Percentiles rank a stretch among this genome's conserved stretches.
These are phyloP conservation scores for Rhodotorula glutinis DNA, from an alignment of 1,284 basidiomycete genomes.

Conservation along the genomic window DNA sequence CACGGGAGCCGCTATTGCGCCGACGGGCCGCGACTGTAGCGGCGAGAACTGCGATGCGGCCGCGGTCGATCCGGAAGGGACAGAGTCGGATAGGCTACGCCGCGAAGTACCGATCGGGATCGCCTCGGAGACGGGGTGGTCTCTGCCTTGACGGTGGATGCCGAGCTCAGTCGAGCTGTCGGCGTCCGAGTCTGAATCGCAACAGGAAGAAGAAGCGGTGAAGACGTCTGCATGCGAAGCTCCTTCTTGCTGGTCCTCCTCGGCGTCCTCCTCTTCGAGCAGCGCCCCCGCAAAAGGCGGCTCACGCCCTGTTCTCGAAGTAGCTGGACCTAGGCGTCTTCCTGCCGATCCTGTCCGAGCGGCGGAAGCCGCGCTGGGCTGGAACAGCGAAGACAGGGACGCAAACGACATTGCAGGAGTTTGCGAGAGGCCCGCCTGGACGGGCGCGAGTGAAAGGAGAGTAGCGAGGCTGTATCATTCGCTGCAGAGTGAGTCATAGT, in stretches of 20 bases:
- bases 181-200: slow-evolving; percentile 8
- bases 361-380: background rate
- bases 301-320: background rate
- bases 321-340: background rate
- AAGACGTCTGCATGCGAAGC: slow-evolving; percentile 9
- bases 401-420: slow-evolving; percentile 24
- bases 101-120: slow-evolving; percentile 23
- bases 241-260: slow-evolving; percentile 9
- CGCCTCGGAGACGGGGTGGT: slow-evolving; percentile 3
- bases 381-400: slow-evolving; percentile 23
- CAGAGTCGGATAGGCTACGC: background rate
- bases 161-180: slow-evolving; percentile 6
- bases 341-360: background rate
- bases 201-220: slow-evolving; percentile 11
- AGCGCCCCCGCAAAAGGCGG: slow-evolving; percentile 23
- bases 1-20: background rate
- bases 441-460: slow-evolving; percentile 24
- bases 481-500: too few relatives aligned
- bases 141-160: background rate
- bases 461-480: slow-evolving; percentile 22
- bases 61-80: background rate
- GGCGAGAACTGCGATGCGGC: slow-evolving; percentile 9
- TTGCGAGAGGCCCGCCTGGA: slow-evolving; percentile 25
- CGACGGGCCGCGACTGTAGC: slow-evolving; percentile 23
- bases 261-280: background rate